Conservation (phyloP, 75 land plant species). For the Cryptomeria japonica region DNA sequence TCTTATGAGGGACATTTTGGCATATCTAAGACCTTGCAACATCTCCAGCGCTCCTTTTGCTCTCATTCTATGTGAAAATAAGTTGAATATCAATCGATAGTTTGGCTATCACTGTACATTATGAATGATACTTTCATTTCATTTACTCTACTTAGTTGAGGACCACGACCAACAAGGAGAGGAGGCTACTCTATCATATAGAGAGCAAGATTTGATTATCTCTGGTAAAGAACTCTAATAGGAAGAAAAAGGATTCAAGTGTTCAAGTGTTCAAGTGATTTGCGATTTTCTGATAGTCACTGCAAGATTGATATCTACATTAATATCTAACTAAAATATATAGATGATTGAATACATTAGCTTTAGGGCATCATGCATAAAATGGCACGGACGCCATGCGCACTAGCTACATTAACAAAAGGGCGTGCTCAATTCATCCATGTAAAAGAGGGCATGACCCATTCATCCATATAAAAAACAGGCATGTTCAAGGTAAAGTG, state of each 20-base stretch:
- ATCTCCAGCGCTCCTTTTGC: no score
- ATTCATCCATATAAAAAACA: no score
- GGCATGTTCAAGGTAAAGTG: background rate
- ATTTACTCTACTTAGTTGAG: background rate
- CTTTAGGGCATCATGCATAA: background rate
- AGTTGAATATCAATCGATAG: background rate
- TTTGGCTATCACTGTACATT: background rate
- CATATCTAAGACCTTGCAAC: no score
- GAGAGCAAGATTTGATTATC: no score
- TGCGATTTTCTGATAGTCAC: background rate
- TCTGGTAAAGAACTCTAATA: no score
- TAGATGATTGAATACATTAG: background rate
- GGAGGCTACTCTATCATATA: no score
- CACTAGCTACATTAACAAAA: background rate
- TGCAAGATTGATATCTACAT: background rate
- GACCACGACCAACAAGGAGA: no score
- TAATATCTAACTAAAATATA: background rate
- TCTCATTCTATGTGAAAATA: background rate
- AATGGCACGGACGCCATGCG: background rate
- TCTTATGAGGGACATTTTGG: no score
- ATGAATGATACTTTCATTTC: background rate
- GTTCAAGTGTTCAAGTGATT: no score
- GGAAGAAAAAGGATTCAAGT: no score
- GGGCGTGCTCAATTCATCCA: background rate
- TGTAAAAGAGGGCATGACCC: background rate